Conservation (phyloP, 176 grass and related monocot genomes). For the Microstegium vimineum region DNA sequence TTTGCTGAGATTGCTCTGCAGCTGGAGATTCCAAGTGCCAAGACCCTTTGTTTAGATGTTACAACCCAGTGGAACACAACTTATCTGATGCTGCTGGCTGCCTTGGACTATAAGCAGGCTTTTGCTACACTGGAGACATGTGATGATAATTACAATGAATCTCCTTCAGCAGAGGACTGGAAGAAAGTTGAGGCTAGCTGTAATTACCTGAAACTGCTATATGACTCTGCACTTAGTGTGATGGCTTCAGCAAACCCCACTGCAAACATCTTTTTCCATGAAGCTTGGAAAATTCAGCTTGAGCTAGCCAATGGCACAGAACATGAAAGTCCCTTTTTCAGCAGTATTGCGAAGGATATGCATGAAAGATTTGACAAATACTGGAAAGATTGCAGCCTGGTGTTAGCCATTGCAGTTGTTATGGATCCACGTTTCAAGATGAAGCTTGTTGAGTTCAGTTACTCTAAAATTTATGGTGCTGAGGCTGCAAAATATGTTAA, state of each 20-base stretch:
- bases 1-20: slow-evolving; percentile 75
- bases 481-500: slow-evolving; percentile 67
- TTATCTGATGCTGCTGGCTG: slow-evolving; percentile 82
- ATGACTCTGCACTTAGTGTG: slow-evolving; percentile 72
- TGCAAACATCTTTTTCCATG: slow-evolving; percentile 83
- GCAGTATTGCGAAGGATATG: slow-evolving; percentile 69
- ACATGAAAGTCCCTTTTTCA: slow-evolving; percentile 54
- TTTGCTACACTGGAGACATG: slow-evolving; percentile 64
- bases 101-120: slow-evolving; percentile 77
- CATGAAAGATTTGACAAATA: slow-evolving; percentile 92
- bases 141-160: slow-evolving; percentile 85
- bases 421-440: slow-evolving; percentile 97
- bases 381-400: slow-evolving; percentile 90
- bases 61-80: slow-evolving; percentile 90
- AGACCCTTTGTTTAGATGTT: slow-evolving; percentile 75
- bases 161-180: slow-evolving; percentile 77
- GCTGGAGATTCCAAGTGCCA: slow-evolving; percentile 63
- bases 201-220: slow-evolving; percentile 55
- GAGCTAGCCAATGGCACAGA: slow-evolving; percentile 52
- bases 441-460: slow-evolving; percentile 90
- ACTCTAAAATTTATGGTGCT: slow-evolving; percentile 78
- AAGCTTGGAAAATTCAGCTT: slow-evolving; percentile 84
- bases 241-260: slow-evolving; percentile 65
- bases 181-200: slow-evolving; percentile 71
- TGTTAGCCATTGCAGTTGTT: slow-evolving; percentile 74